Evolutionary conservation across 345 rosid species (phyloP), one percentile per base, ranked within the genome.

Genomic region (Gynandropsis gynandra): DNA sequence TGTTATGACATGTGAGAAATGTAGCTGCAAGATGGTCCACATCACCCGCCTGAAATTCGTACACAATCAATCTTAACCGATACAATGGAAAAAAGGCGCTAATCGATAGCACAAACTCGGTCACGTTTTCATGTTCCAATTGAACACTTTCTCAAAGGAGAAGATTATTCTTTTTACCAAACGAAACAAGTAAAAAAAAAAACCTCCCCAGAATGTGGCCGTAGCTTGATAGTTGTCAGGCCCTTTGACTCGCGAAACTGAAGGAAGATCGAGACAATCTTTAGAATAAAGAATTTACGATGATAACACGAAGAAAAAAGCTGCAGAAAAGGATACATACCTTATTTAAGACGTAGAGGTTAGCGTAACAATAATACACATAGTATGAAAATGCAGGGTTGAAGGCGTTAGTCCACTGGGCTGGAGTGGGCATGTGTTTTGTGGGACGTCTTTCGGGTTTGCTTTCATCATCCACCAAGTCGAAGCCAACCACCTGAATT

Each of bases 361-460:
- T 93, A 48, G 97, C 95, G 42, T 93, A 93, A 60, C 97, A 93
- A 63, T 93, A 93, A 66, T 93, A 88, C 10, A 60, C 89, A 65
- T 93, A 93, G 70, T 93, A 93, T 6, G 99, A 88, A 71, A 60
- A 93, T 13, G 99, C 95, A 51, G 99, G 99, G 66, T 93, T 93
- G 72, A 83, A 93, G 15, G 75, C 89, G 40, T 93, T 93, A 50
- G 94, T 93, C 99, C 99, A 93, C 52, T 93, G 89, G 59, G 72
- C 78, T n/a, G 99, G 99, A 24, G 99, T 88, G 42, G 99, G 97
- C 99, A 93, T 93, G 77, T 93, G 99, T 68, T 93, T 93, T 6
- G 97, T 93, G 33, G 97, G 99, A 40, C 99, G 97, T 56, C 99
- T 85, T 79, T 93, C 97, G 49, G 99, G 97, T 71, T 93, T 93